A percentile compares a stretch with the other conserved stretches of the same genome.
phyloP scores from a whole-genome alignment of 768 basidiomycete genomes.

The Phlebiopsis flavidoalba region DNA sequence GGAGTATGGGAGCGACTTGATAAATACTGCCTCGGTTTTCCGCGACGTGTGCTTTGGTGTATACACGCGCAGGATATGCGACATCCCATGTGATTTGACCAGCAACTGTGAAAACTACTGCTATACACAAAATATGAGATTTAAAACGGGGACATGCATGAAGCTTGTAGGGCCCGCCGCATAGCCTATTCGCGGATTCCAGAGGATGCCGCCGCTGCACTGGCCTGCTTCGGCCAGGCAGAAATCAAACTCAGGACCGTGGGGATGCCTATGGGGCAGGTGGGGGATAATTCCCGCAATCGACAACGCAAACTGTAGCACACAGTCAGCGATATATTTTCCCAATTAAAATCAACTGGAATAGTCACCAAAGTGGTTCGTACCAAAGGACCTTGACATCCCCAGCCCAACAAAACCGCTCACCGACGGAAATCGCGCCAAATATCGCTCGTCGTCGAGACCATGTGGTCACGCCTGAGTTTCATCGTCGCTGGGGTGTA shows the following conservation, averaged over 20 bases:
- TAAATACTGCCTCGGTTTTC: too few species aligned
- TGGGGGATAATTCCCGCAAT: constrained; percentile 47
- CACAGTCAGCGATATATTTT: constrained; percentile 20
- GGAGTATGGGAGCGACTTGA: too few species aligned
- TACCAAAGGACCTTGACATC: constrained; percentile 49
- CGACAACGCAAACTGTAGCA: constrained; percentile 50
- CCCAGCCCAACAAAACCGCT: constrained; percentile 53
- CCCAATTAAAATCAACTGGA: too few species aligned
- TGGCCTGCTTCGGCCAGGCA: too few species aligned
- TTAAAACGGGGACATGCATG: too few species aligned
- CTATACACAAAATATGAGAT: too few species aligned
- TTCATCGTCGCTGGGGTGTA: constrained; percentile 32
- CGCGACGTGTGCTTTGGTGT: too few species aligned
- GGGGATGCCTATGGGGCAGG: constrained; percentile 55
- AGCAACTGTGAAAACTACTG: too few species aligned
- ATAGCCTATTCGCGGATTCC: constrained; percentile 50
- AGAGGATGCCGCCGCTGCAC: constrained; percentile 52
- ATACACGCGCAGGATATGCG: too few species aligned
- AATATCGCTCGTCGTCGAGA: constrained; percentile 51
- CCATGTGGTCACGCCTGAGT: constrained; percentile 69
- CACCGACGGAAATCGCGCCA: constrained; percentile 27
- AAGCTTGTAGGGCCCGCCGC: constrained; percentile 46
- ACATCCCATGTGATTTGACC: too few species aligned
- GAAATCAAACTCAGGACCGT: constrained; percentile 53
- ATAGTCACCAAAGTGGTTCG: too few species aligned